A percentile compares a stretch with the other conserved stretches of the same genome.
Evolutionary conservation across 495 filamentous ascomycete genomes (phyloP).

Genomic region (Podospora didyma): DNA sequence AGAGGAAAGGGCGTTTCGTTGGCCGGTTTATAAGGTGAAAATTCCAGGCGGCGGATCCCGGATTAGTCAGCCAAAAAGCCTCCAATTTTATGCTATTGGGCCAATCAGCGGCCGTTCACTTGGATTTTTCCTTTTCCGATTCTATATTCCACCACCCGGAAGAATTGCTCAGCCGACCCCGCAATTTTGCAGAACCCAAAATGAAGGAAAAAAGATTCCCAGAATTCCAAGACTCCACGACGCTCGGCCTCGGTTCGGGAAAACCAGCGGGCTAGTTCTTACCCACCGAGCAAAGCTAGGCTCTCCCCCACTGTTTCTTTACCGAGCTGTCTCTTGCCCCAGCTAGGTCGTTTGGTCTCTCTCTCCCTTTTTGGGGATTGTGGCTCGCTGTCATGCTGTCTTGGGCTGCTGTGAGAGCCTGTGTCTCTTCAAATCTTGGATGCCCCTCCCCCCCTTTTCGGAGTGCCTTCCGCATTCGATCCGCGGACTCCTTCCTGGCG

Average conservation of each 20-base stretch:
- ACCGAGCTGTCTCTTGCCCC: neutral
- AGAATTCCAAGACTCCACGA: too few species aligned
- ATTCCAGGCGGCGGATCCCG: constrained; percentile 6
- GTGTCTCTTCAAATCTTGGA: too few species aligned
- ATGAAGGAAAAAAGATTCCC: too few species aligned
- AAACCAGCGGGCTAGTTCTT: too few species aligned
- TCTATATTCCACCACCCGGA: neutral
- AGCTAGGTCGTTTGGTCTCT: too few species aligned
- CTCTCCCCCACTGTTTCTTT: constrained; percentile 4
- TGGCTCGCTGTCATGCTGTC: too few species aligned
- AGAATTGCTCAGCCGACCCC: constrained; percentile 10
- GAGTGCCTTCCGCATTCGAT: constrained; percentile 28
- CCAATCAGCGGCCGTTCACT: neutral
- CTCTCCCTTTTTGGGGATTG: too few species aligned
- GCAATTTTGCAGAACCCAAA: neutral
- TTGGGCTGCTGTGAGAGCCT: too few species aligned
- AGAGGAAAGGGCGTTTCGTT: constrained; percentile 21
- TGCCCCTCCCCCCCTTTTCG: neutral
- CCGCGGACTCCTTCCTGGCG: constrained; percentile 9
- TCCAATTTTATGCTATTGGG: neutral
- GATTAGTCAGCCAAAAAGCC: constrained; percentile 5
- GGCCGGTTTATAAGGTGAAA: constrained; percentile 11
- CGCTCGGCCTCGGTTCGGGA: neutral
- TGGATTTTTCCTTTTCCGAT: too few species aligned
- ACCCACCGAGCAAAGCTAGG: too few species aligned